phyloP scores from a whole-genome alignment of 139 green algal genomes.

The Zygnema cylindricum region DNA sequence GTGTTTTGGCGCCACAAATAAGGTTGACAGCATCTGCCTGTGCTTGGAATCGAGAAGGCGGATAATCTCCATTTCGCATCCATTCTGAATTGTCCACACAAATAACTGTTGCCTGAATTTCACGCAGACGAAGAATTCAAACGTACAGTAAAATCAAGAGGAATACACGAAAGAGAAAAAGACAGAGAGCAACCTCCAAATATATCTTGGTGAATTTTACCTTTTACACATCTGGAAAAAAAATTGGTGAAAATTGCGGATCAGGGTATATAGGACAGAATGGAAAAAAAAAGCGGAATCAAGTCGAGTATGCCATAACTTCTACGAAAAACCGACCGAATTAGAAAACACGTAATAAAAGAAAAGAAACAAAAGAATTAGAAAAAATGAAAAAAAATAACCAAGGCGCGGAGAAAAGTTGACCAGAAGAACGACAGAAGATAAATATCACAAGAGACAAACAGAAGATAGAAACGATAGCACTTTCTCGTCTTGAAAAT shows the following conservation, averaged over 20 bases:
- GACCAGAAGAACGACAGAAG: background rate
- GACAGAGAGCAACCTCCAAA: background rate
- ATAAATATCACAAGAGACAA: background rate
- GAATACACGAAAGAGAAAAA: background rate
- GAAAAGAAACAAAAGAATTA: background rate
- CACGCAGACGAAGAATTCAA: background rate
- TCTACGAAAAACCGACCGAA: background rate
- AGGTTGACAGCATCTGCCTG: conserved; percentile 97
- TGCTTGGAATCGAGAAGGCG: conserved; percentile 88
- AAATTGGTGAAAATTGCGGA: background rate
- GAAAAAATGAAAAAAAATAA: background rate
- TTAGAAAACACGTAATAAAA: background rate
- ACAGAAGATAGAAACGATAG: too few species aligned
- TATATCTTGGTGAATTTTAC: background rate
- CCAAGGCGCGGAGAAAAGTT: background rate
- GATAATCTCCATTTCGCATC: conserved; percentile 94
- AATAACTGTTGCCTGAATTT: conserved; percentile 82
- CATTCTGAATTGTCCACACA: conserved; percentile 96
- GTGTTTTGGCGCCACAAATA: conserved; percentile 93
- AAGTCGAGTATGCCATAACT: background rate
- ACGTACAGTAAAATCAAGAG: background rate
- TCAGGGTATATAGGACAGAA: too few species aligned
- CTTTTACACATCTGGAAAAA: background rate
- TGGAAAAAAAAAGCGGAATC: too few species aligned
- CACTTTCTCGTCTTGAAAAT: background rate